These are phyloP conservation scores for Cutaneotrichosporon cavernicola DNA, from an alignment of 1,284 basidiomycete species.

Conservation along the genomic window DNA sequence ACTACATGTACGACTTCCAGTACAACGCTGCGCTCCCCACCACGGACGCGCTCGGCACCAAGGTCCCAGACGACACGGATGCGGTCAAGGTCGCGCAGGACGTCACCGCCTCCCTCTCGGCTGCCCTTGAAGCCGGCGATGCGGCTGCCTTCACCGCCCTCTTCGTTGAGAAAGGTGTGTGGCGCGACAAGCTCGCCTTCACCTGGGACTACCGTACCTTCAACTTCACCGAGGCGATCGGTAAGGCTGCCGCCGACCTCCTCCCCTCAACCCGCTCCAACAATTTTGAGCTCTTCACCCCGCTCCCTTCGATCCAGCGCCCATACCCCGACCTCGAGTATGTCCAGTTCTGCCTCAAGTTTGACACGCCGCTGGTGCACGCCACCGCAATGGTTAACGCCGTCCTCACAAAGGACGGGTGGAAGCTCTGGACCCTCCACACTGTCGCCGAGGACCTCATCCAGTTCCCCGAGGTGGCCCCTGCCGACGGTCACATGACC, in stretches of 20 bases:
- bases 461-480: slow-evolving; percentile 54
- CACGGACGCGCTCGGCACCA: slow-evolving; percentile 19
- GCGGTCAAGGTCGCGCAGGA: slow-evolving; percentile 3
- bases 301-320: slow-evolving; percentile 50
- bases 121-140: slow-evolving; percentile 12
- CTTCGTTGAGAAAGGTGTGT: slow-evolving; percentile 33
- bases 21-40: slow-evolving; percentile 32
- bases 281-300: slow-evolving; percentile 53
- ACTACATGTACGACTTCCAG: slow-evolving; percentile 38
- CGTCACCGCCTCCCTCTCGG: slow-evolving; percentile 14
- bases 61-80: slow-evolving; percentile 24
- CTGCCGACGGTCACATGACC: slow-evolving; percentile 34
- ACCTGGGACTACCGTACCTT: slow-evolving; percentile 69
- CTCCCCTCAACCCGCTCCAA: slow-evolving; percentile 27
- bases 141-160: slow-evolving; percentile 27
- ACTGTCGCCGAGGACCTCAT: slow-evolving; percentile 60
- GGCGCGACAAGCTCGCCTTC: slow-evolving; percentile 31
- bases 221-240: slow-evolving; percentile 55
- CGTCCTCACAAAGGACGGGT: slow-evolving; percentile 55
- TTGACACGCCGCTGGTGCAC: slow-evolving; percentile 58
- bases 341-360: slow-evolving; percentile 60
- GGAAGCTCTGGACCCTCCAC: slow-evolving; percentile 61
- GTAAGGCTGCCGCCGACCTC: slow-evolving; percentile 30
- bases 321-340: slow-evolving; percentile 61
- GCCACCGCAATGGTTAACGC: slow-evolving; percentile 60